These are phyloP conservation scores for Myotisia sp. DNA, from an alignment of 2,329 filamentous ascomycete species.

Conservation along the genomic window DNA sequence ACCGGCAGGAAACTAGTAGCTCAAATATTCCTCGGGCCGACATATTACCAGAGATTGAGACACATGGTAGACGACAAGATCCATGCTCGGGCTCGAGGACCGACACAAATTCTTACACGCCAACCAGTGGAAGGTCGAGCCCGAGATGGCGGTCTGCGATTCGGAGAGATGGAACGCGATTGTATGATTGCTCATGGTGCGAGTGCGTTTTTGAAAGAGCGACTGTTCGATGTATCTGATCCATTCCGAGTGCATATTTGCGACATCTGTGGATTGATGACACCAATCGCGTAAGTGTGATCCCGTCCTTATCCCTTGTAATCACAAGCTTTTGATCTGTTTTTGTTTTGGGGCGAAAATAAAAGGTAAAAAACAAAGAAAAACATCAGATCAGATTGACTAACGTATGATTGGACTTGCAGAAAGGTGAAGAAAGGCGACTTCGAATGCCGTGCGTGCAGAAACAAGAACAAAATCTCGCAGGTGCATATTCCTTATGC, in stretches of 20 bases:
- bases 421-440: slow-evolving; percentile 84
- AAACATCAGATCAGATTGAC: not conserved
- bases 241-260: slow-evolving; percentile 97
- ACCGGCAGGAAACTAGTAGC: slow-evolving; percentile 86
- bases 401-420: slow-evolving; percentile 23
- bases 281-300: slow-evolving; percentile 80
- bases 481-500: slow-evolving; percentile 97
- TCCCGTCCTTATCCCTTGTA: slow-evolving; percentile 5
- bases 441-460: slow-evolving; percentile 93
- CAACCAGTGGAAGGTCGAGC: slow-evolving; percentile 98
- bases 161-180: slow-evolving; percentile 99
- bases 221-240: slow-evolving; percentile 92
- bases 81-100: slow-evolving; percentile 91
- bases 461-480: slow-evolving; percentile 97
- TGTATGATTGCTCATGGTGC: slow-evolving; percentile 99
- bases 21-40: slow-evolving; percentile 93
- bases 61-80: slow-evolving; percentile 99
- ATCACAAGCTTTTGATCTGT: slow-evolving; percentile 17
- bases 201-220: slow-evolving; percentile 90
- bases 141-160: slow-evolving; percentile 90
- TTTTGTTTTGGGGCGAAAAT: not conserved
- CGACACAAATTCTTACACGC: slow-evolving; percentile 90
- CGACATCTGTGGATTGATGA: slow-evolving; percentile 98
- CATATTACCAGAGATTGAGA: slow-evolving; percentile 94
- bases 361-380: not conserved